phyloP scores from a whole-genome alignment of 768 basidiomycete species.

The Auriculariales sp. region DNA sequence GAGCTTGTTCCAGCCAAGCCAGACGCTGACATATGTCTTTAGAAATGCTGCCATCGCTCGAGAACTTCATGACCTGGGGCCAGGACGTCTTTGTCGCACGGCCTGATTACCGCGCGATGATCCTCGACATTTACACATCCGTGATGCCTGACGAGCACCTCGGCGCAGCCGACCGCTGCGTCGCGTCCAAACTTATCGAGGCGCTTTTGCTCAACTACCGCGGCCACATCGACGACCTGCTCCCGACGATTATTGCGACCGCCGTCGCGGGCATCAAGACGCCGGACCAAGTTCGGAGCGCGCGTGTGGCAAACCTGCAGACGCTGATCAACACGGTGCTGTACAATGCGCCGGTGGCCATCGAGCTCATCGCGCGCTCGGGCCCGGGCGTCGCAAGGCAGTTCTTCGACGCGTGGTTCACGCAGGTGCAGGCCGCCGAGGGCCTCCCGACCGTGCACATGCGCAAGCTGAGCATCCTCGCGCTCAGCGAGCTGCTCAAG shows the following conservation, averaged over 20 bases:
- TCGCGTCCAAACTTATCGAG: conserved; percentile 77
- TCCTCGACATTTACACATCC: conserved; percentile 71
- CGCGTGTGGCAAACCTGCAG: conserved; percentile 67
- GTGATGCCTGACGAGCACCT: conserved; percentile 53
- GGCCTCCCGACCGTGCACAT: conserved; percentile 76
- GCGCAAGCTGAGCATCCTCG: conserved; percentile 69
- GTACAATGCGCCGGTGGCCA: conserved; percentile 68
- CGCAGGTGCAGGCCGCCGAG: conserved; percentile 38
- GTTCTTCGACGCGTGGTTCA: conserved; percentile 85
- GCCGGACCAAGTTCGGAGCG: conserved; percentile 37
- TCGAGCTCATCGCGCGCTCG: conserved; percentile 56
- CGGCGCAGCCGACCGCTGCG: conserved; percentile 72
- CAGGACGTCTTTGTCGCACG: conserved; percentile 57
- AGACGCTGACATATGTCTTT: conserved; percentile 12
- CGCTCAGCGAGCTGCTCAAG: conserved; percentile 66
- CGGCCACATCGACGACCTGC: conserved; percentile 66
- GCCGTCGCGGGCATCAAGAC: conserved; percentile 41
- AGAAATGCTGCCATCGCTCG: conserved; percentile 79
- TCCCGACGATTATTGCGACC: conserved; percentile 50
- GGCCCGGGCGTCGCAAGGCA: conserved; percentile 43
- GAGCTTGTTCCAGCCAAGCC: background rate
- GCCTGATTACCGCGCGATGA: conserved; percentile 63
- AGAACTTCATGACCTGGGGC: conserved; percentile 82
- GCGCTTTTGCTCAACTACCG: conserved; percentile 67
- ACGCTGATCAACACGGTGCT: conserved; percentile 71